phyloP scores from a whole-genome alignment of 192 early-diverging fungal genomes.

The Gaertneriomyces semiglobifer region DNA sequence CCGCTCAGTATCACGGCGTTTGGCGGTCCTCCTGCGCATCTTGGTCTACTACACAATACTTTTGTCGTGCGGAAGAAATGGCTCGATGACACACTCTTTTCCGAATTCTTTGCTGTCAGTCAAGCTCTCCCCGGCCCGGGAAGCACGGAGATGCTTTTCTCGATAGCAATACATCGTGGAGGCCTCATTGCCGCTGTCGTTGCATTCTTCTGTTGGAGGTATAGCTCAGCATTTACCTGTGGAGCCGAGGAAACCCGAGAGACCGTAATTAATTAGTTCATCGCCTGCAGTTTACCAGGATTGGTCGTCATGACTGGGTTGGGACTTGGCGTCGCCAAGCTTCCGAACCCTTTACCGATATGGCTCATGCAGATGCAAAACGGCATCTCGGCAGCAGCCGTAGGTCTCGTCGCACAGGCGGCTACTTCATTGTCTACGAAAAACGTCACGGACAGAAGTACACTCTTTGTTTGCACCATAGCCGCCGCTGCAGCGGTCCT shows the following conservation, averaged over 20 bases:
- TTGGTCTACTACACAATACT: constrained; percentile 53
- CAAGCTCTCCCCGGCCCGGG: constrained; percentile 61
- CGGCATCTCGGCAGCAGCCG: constrained; percentile 49
- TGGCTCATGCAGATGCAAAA: constrained; percentile 53
- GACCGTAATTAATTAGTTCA: background rate
- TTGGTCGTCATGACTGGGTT: constrained; percentile 48
- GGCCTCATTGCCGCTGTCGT: constrained; percentile 35
- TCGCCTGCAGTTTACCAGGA: constrained; percentile 48
- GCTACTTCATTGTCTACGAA: constrained; percentile 27
- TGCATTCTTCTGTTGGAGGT: constrained; percentile 47
- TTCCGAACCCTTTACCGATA: constrained; percentile 32
- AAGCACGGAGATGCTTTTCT: constrained; percentile 38
- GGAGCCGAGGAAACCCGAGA: background rate
- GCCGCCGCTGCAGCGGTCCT: constrained; percentile 7
- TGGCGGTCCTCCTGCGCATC: constrained; percentile 59
- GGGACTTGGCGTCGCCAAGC: constrained; percentile 12
- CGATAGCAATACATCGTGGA: constrained; percentile 39
- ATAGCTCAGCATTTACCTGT: background rate
- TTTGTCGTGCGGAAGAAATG: constrained; percentile 54
- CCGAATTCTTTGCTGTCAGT: constrained; percentile 63
- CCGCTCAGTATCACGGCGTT: constrained; percentile 58
- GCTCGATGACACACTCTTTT: constrained; percentile 54
- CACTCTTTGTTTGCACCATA: constrained; percentile 3
- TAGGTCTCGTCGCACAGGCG: constrained; percentile 62
- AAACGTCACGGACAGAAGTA: constrained; percentile 7